A percentile compares a stretch with the other conserved stretches of the same genome.
These are phyloP conservation scores for Cercospora sp. DNA, from an alignment of 2,329 filamentous ascomycete species.

Conservation along the genomic window DNA sequence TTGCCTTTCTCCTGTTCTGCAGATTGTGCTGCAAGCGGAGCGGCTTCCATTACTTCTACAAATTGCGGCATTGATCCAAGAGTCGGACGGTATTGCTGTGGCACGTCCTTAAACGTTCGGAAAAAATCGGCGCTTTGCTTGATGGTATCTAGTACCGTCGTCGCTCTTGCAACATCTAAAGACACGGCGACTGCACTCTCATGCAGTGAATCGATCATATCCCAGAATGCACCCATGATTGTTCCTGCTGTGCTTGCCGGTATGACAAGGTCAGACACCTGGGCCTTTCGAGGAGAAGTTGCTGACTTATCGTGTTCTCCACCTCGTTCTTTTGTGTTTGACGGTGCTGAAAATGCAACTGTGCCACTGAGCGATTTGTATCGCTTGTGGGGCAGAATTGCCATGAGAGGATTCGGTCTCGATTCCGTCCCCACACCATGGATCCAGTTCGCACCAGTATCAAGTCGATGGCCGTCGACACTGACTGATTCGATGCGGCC, in stretches of 20 bases:
- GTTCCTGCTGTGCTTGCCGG: slow-evolving; percentile 18
- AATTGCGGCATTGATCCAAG: slow-evolving; percentile 28
- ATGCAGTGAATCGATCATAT: slow-evolving; percentile 24
- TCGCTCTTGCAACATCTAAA: slow-evolving; percentile 20
- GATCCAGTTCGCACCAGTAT: slow-evolving; percentile 35
- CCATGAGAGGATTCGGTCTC: slow-evolving; percentile 30
- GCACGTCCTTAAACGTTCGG: slow-evolving; percentile 20
- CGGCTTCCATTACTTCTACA: slow-evolving; percentile 32
- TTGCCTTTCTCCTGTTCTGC: slow-evolving; percentile 22
- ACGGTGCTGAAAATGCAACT: slow-evolving; percentile 22
- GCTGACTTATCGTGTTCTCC: not conserved
- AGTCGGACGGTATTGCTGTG: slow-evolving; percentile 21
- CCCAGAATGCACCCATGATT: slow-evolving; percentile 25
- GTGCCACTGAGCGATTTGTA: slow-evolving; percentile 20
- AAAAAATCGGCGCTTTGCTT: slow-evolving; percentile 14
- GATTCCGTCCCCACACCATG: slow-evolving; percentile 30
- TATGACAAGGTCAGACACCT: slow-evolving; percentile 22
- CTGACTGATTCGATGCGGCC: slow-evolving; percentile 29
- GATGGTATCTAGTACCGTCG: slow-evolving; percentile 26
- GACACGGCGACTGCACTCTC: slow-evolving; percentile 18
- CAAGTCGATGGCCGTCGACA: slow-evolving; percentile 28
- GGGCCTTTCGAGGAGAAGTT: not conserved
- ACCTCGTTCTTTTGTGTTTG: not conserved
- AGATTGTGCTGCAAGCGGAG: slow-evolving; percentile 30
- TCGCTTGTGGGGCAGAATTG: slow-evolving; percentile 28